phyloP scores from a whole-genome alignment of 2,329 filamentous ascomycete species.

The Aspergillus amoenus region DNA sequence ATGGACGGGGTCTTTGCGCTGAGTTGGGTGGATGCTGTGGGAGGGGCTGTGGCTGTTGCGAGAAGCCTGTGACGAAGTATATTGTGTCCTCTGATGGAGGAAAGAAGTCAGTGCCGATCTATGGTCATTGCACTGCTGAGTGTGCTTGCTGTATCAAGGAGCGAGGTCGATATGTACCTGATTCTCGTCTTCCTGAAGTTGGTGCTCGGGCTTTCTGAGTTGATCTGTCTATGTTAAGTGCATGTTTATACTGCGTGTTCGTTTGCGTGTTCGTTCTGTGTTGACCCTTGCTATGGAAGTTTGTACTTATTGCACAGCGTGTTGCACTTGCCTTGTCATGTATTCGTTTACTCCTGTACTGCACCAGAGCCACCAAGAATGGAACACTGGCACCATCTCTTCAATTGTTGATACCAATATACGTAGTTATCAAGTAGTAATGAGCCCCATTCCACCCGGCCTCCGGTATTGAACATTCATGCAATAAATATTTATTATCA shows the following conservation, averaged over 20 bases:
- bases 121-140: background rate
- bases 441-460: background rate
- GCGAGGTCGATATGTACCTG: background rate
- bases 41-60: background rate
- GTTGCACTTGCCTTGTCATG: background rate
- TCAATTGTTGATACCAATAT: too few relatives aligned
- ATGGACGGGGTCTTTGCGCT: background rate
- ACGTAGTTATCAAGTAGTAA: background rate
- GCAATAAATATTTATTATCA: background rate
- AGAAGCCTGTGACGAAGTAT: background rate
- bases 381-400: background rate
- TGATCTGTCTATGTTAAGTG: background rate
- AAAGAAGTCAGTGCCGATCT: background rate
- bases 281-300: background rate
- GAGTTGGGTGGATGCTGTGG: constrained; percentile 1
- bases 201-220: background rate
- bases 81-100: background rate
- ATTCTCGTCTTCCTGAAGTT: background rate
- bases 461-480: background rate
- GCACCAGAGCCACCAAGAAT: background rate
- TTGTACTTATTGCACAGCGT: background rate
- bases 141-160: background rate
- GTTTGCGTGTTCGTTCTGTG: too few relatives aligned
- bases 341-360: background rate
- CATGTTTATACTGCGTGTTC: too few relatives aligned